These are phyloP conservation scores for Neopestalotiopsis rosae DNA, from an alignment of 2,329 filamentous ascomycete genomes.

Conservation along the genomic window DNA sequence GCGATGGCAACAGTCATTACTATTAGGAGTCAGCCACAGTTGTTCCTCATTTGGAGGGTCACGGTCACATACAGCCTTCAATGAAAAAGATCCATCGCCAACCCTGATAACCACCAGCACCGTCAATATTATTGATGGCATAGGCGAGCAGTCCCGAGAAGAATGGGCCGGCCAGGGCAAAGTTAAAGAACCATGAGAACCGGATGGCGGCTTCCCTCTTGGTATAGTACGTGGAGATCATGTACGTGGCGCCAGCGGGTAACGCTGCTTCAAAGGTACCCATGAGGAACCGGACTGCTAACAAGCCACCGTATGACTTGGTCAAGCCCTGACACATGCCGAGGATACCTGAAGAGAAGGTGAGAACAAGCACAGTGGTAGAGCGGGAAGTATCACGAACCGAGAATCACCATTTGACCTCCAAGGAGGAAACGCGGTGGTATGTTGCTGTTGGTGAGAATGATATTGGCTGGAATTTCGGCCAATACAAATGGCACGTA, in stretches of 20 bases:
- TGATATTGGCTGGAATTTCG: slow-evolving; percentile 51
- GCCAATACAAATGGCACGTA: slow-evolving; percentile 51
- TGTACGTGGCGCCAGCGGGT: slow-evolving; percentile 36
- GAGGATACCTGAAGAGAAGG: slow-evolving; percentile 38
- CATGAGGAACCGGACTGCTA: slow-evolving; percentile 63
- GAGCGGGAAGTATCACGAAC: slow-evolving; percentile 26
- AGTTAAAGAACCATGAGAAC: slow-evolving; percentile 39
- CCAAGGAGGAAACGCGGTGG: slow-evolving; percentile 43
- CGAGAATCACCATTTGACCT: slow-evolving; percentile 46
- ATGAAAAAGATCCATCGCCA: slow-evolving; percentile 55
- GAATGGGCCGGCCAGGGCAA: slow-evolving; percentile 42
- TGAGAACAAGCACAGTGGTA: slow-evolving; percentile 19
- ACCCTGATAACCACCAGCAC: slow-evolving; percentile 41
- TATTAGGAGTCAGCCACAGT: background rate
- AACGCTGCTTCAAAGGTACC: slow-evolving; percentile 70
- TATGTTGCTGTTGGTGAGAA: slow-evolving; percentile 45
- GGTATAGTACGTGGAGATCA: slow-evolving; percentile 36
- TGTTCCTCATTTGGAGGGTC: background rate
- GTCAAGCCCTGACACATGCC: slow-evolving; percentile 48
- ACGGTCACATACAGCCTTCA: slow-evolving; percentile 26
- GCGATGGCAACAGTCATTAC: slow-evolving; percentile 30
- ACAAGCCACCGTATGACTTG: slow-evolving; percentile 42
- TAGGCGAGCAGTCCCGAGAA: slow-evolving; percentile 49
- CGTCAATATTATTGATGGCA: slow-evolving; percentile 45
- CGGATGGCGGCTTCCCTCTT: slow-evolving; percentile 31